Evolutionary conservation across 1,284 basidiomycete genomes (phyloP).

Genomic region (Trametes hirsuta): DNA sequence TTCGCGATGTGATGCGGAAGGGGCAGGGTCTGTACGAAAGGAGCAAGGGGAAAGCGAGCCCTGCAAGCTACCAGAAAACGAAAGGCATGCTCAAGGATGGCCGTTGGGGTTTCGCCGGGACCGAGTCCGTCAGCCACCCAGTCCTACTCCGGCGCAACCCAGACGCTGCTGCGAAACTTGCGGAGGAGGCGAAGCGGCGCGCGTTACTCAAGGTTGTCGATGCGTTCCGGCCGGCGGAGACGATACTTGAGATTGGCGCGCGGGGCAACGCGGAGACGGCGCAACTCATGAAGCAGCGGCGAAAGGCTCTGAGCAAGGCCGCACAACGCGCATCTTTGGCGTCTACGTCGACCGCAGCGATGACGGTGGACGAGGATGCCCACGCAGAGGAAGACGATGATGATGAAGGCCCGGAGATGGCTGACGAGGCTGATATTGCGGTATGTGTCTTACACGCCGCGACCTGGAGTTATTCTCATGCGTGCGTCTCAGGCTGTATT

Average conservation of each 20-base stretch:
- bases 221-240: slow-evolving; percentile 86
- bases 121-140: slow-evolving; percentile 76
- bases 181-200: slow-evolving; percentile 60
- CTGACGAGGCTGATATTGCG: slow-evolving; percentile 76
- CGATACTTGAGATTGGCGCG: slow-evolving; percentile 91
- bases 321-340: slow-evolving; percentile 48
- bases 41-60: slow-evolving; percentile 88
- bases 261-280: slow-evolving; percentile 64
- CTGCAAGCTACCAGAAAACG: slow-evolving; percentile 84
- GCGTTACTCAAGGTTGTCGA: slow-evolving; percentile 78
- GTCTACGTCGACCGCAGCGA: slow-evolving; percentile 37
- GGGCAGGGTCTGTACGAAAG: slow-evolving; percentile 96
- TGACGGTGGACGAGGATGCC: slow-evolving; percentile 41
- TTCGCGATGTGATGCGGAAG: slow-evolving; percentile 87
- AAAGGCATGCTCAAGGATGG: slow-evolving; percentile 84
- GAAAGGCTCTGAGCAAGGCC: slow-evolving; percentile 77
- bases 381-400: slow-evolving; percentile 41
- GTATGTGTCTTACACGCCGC: slow-evolving; percentile 43
- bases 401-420: slow-evolving; percentile 60
- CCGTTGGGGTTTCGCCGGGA: slow-evolving; percentile 68
- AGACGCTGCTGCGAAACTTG: slow-evolving; percentile 30
- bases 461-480: background rate
- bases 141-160: slow-evolving; percentile 48
- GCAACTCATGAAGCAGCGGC: slow-evolving; percentile 86
- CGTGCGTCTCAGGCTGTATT: slow-evolving; percentile 67